phyloP scores from a whole-genome alignment of 768 basidiomycete genomes.

The Boletus tomentosulus region DNA sequence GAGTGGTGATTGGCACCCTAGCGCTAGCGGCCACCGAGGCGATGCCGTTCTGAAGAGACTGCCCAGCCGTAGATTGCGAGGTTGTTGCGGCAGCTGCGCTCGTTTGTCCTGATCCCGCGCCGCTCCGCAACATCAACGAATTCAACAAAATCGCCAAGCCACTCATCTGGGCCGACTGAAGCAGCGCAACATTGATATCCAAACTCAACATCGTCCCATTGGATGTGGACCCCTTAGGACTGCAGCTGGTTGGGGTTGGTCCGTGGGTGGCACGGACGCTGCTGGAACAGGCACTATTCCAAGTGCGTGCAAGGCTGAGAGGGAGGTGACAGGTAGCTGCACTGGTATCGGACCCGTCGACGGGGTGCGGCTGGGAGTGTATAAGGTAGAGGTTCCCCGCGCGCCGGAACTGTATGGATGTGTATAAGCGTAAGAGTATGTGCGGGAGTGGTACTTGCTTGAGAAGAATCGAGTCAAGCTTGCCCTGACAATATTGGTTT shows the following conservation, averaged over 20 bases:
- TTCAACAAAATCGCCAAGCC: constrained; percentile 70
- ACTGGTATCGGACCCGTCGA: constrained; percentile 50
- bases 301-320: too few species aligned
- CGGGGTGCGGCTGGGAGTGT: constrained; percentile 28
- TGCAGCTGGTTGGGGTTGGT: constrained; percentile 68
- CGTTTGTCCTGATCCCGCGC: constrained; percentile 23
- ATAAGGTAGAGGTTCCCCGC: constrained; percentile 22
- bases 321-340: constrained; percentile 62
- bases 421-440: constrained; percentile 61
- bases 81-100: constrained; percentile 4
- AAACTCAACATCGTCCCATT: constrained; percentile 70
- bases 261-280: constrained; percentile 46
- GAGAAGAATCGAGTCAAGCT: too few species aligned
- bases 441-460: constrained; percentile 28
- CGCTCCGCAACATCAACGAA: constrained; percentile 55
- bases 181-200: constrained; percentile 72
- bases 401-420: constrained; percentile 44
- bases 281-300: constrained; percentile 71
- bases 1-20: constrained; percentile 3
- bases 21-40: constrained; percentile 5
- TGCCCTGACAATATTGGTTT: too few species aligned
- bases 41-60: constrained; percentile 13
- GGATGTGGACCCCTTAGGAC: constrained; percentile 67
- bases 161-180: constrained; percentile 75
- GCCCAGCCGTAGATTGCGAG: constrained; percentile 8